A percentile compares a stretch with the other conserved stretches of the same genome.
phyloP scores from a whole-genome alignment of 2,329 filamentous ascomycete genomes.

The Pyrenophora seminiperda region DNA sequence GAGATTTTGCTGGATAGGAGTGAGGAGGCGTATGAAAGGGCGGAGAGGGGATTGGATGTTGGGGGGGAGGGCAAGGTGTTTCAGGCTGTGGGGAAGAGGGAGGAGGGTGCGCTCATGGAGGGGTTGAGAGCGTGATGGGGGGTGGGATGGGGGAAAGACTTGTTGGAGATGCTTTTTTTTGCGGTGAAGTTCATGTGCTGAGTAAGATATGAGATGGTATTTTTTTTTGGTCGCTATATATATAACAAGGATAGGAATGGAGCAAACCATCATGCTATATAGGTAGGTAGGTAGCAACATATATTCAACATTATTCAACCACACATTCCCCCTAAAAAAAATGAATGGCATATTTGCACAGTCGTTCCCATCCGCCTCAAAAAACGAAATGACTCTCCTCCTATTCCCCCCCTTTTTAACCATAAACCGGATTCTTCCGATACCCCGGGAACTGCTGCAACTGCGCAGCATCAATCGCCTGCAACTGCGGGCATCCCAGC shows the following conservation, averaged over 20 bases:
- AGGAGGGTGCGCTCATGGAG: slow-evolving; percentile 57
- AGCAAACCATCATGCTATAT: too few species aligned
- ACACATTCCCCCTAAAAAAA: too few species aligned
- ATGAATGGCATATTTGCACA: too few species aligned
- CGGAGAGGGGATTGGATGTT: slow-evolving; percentile 77
- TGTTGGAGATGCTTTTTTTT: too few species aligned
- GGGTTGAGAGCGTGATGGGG: slow-evolving; percentile 50
- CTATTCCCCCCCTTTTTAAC: slow-evolving; percentile 3
- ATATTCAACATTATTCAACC: too few species aligned
- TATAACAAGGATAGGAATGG: too few species aligned
- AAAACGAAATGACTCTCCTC: too few species aligned
- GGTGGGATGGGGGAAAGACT: background rate
- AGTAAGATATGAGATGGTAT: too few species aligned
- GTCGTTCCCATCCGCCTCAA: too few species aligned
- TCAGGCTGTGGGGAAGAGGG: slow-evolving; percentile 79
- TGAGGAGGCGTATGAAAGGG: slow-evolving; percentile 69
- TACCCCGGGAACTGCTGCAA: slow-evolving; percentile 31
- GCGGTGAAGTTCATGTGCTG: too few species aligned
- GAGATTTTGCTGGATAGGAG: slow-evolving; percentile 78
- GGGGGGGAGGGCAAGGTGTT: slow-evolving; percentile 66
- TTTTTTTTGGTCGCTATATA: too few species aligned
- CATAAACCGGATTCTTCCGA: slow-evolving; percentile 22
- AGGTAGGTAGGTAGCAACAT: too few species aligned
- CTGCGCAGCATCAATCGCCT: slow-evolving; percentile 18
- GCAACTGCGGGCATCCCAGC: slow-evolving; percentile 25